phyloP scores from a whole-genome alignment of 140 eudicot genomes.

The Bidens hawaiensis region DNA sequence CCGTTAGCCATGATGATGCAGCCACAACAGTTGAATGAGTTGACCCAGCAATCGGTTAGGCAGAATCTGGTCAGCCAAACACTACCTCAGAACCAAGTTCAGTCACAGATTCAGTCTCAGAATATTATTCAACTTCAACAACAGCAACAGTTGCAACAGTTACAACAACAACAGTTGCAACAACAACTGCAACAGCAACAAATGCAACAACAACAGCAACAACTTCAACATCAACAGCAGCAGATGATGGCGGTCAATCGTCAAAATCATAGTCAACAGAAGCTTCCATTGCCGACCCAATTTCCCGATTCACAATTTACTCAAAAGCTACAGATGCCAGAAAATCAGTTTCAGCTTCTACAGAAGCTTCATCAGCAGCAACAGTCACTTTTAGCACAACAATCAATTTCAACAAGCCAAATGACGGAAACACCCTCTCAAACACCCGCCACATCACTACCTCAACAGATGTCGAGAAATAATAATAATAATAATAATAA shows the following conservation, averaged over 20 bases:
- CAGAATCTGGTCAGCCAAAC: slow-evolving; percentile 49
- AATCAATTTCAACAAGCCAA: slow-evolving; percentile 47
- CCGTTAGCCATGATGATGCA: slow-evolving; percentile 59
- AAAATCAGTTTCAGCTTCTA: slow-evolving; percentile 67
- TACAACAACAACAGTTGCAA: not conserved
- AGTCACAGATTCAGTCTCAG: slow-evolving; percentile 55
- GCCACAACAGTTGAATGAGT: slow-evolving; percentile 63
- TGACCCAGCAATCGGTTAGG: slow-evolving; percentile 45
- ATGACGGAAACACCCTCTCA: slow-evolving; percentile 49
- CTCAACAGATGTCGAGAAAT: slow-evolving; percentile 51
- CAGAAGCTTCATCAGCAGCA: slow-evolving; percentile 88
- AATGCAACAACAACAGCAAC: slow-evolving; percentile 13
- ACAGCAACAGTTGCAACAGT: not conserved
- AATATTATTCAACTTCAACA: slow-evolving; percentile 44
- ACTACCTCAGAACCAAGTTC: slow-evolving; percentile 49
- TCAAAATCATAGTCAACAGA: slow-evolving; percentile 56
- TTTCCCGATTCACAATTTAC: slow-evolving; percentile 38
- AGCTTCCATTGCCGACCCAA: slow-evolving; percentile 37
- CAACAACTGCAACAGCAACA: not conserved
- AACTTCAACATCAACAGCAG: slow-evolving; percentile 24
- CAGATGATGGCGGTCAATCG: slow-evolving; percentile 34
- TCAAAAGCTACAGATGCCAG: slow-evolving; percentile 56
- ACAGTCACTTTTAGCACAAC: slow-evolving; percentile 53
- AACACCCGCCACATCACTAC: slow-evolving; percentile 35
- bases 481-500: too few relatives aligned